These are phyloP conservation scores for Ettlia oleoabundans DNA, from an alignment of 139 green algal species.

Conservation along the genomic window DNA sequence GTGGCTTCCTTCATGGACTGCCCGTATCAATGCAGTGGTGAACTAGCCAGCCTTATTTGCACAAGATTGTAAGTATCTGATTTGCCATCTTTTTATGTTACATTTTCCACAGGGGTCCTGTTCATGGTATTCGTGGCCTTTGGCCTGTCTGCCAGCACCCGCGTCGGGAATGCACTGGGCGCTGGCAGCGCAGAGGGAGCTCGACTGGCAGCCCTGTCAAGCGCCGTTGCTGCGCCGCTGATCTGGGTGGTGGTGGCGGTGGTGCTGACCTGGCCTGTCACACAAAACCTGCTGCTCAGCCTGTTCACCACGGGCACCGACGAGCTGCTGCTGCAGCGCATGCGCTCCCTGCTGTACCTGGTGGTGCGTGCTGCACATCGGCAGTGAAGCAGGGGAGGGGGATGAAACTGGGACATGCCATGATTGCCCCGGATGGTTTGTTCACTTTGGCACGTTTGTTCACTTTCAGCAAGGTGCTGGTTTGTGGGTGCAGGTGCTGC, in stretches of 20 bases:
- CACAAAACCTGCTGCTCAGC: constrained; percentile 40
- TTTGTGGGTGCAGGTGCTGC: too few relatives aligned
- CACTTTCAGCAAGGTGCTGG: too few relatives aligned
- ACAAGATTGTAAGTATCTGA: too few relatives aligned
- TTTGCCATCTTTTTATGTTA: too few relatives aligned
- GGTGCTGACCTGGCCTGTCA: constrained; percentile 46
- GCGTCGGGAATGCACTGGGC: constrained; percentile 59
- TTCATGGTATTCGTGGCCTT: constrained; percentile 53
- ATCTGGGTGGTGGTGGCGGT: constrained; percentile 46
- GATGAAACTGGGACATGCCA: too few relatives aligned
- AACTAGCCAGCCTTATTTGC: too few relatives aligned
- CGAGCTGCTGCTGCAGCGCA: constrained; percentile 40
- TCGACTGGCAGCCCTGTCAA: constrained; percentile 32
- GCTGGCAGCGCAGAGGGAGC: constrained; percentile 33
- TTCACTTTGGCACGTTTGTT: too few relatives aligned
- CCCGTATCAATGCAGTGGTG: too few relatives aligned
- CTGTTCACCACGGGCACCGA: constrained; percentile 53
- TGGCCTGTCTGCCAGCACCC: constrained; percentile 32
- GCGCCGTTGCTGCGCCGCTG: constrained; percentile 32
- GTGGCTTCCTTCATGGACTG: too few relatives aligned
- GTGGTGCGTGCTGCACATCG: too few relatives aligned
- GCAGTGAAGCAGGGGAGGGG: too few relatives aligned
- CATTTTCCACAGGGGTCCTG: constrained; percentile 38
- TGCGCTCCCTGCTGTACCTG: constrained; percentile 54
- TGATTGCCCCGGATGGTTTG: too few relatives aligned